Evolutionary conservation across 164 flowering plant species (phyloP), one percentile per base, ranked within the genome.

Genomic region (Piper longum): DNA sequence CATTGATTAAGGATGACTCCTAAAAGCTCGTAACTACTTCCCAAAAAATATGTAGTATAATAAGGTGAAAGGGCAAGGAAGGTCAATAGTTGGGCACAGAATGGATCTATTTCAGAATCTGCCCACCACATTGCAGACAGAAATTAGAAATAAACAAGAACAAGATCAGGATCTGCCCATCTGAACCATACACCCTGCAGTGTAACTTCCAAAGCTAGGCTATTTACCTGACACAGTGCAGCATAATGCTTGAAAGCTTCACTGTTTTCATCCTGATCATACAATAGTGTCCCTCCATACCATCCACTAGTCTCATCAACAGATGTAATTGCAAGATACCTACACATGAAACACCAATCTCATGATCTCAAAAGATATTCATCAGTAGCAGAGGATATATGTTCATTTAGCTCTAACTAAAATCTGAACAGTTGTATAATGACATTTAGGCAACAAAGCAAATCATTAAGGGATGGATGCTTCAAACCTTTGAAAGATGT

Each of bases 201-300:
- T 1, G 41, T 19, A 54, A 54, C 14, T 40, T 14, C 4, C 7
- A 26, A 26, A 26, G 1, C 12, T 7, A 57, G 26, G 12, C 7
- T 3, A 41, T 11, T 56, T 81, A 92, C 98, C 96, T 89, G 86
- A 74, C 91, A 86, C 52, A 88, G 71, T 67, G 84, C 83, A 55
- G 98, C 89, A 76, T 93, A 93, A 71, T 86, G 95, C 72, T 69
- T 79, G 66, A 86, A 90, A 18, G 85, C 77, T 67, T 88, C 91
- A 71, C 92, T 90, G 80, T 51, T 83, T 77, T 90, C 96, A 75
- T 93, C 92, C 73, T 82, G 89, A 76, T 86, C 96, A 18, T 85
- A 81, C 59, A 86, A 81, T 44, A 90, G 76, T 6, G 86, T 79
- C 57, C 96, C 96, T 54, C 95, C 95, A 67, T 72, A 93, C 97